Evolutionary conservation across 305 asterid genomes (phyloP), one percentile per base, ranked within the genome.

Genomic region (Fraxinus greggii): DNA sequence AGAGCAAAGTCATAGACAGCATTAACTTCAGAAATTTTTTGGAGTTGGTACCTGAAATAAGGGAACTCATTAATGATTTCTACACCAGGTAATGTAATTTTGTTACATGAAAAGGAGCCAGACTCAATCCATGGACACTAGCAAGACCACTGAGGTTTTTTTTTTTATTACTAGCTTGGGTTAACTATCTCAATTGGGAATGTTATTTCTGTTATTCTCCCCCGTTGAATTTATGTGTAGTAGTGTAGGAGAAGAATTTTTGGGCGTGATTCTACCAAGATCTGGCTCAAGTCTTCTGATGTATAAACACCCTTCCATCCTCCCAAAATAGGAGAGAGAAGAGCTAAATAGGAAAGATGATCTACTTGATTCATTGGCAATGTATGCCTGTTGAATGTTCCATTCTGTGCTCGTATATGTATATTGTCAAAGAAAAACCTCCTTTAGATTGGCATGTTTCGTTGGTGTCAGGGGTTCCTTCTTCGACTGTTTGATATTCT

Each of bases 1-100:
- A 95, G 98, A 91, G 93, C 92, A 95, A 93, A 90, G 98, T 95
- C 82, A 93, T 93, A 65, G 98, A 93, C 89, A 95, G 93, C 84
- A 76, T 85, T 65, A 93, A 91, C 88, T 95, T 95, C 89, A 85
- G 93, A 87, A 91, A 88, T 87, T 95, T 92, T 91, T 88, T 93
- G 86, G 98, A 93, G 91, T 76, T 95, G 86, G 97, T 95, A 63
- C 99, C 98, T 28, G 97, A 93, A 87, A 88, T 92, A 51, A 89
- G 99, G 91, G 99, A 93, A 88, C 98, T 95, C 81, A 92, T 95
- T 80, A 92, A 93, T 84, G 97, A 93, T 87, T 95, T 93, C 88
- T 92, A 95, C 81, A 91, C 97, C 73, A 93, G 99, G 99, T 95
- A 90, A 85, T 24, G 51, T 35, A 15, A 31, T 13, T 77, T 84